Evolutionary conservation across 768 basidiomycete genomes (phyloP).

Genomic region (Paxillus involutus): DNA sequence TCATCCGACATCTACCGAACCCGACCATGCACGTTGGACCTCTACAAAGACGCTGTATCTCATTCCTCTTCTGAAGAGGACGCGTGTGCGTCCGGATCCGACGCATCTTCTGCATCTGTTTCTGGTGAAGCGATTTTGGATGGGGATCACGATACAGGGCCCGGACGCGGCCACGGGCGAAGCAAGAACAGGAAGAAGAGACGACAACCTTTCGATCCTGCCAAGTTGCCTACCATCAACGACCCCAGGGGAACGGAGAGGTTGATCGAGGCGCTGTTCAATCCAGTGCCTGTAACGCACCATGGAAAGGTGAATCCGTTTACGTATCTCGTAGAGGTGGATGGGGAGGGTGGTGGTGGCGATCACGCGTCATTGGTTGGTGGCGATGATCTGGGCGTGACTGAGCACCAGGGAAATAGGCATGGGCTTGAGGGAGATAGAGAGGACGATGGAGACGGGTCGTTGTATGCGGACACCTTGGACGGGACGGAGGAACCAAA

Average conservation of each 20-base stretch:
- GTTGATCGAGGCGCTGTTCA: slow-evolving; percentile 79
- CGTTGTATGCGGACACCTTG: slow-evolving; percentile 22
- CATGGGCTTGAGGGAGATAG: background rate
- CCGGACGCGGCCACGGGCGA: background rate
- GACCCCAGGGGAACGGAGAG: slow-evolving; percentile 67
- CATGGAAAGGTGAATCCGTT: slow-evolving; percentile 30
- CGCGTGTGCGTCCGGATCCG: slow-evolving; percentile 10
- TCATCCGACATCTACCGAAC: slow-evolving; percentile 50
- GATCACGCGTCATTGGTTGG: background rate
- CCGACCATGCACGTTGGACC: slow-evolving; percentile 50
- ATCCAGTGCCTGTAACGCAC: slow-evolving; percentile 53
- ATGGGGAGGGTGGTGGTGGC: slow-evolving; percentile 20
- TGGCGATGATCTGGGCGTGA: background rate
- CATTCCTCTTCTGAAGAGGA: slow-evolving; percentile 30
- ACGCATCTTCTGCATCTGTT: slow-evolving; percentile 21
- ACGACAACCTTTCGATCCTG: slow-evolving; percentile 28
- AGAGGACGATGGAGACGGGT: slow-evolving; percentile 17
- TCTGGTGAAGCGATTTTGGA: background rate
- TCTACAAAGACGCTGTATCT: slow-evolving; percentile 31
- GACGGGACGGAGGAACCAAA: slow-evolving; percentile 4
- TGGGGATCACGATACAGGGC: background rate
- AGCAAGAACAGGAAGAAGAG: slow-evolving; percentile 17
- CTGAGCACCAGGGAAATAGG: background rate
- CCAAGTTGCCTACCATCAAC: slow-evolving; percentile 48
- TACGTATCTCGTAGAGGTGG: slow-evolving; percentile 35